Percentiles rank a stretch among this genome's conserved stretches.
phyloP scores from a whole-genome alignment of 1,139 yeast species.

The Kluyveromyces sp. region DNA sequence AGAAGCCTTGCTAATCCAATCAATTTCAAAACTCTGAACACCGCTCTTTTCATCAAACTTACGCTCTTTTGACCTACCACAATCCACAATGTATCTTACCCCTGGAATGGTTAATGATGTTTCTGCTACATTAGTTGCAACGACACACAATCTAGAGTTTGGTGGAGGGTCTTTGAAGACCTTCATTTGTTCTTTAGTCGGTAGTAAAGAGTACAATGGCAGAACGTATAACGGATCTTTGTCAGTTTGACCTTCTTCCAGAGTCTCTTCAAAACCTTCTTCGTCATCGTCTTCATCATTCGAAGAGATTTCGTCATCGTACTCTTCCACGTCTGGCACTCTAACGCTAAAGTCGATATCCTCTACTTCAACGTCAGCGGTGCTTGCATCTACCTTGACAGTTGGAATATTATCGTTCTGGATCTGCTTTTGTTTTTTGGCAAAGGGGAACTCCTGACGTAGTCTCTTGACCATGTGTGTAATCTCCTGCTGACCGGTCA shows the following conservation, averaged over 20 bases:
- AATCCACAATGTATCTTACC: conserved; percentile 87
- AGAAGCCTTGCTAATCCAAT: conserved; percentile 93
- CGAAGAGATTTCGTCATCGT: conserved; percentile 22
- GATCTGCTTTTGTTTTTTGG: conserved; percentile 28
- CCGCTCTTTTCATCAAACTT: conserved; percentile 77
- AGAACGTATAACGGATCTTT: conserved; percentile 81
- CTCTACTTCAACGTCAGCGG: conserved; percentile 74
- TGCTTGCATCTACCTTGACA: conserved; percentile 51
- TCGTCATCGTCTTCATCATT: conserved; percentile 44
- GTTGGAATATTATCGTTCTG: conserved; percentile 32
- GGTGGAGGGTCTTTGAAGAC: conserved; percentile 82
- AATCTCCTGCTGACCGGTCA: conserved; percentile 94
- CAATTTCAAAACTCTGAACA: conserved; percentile 85
- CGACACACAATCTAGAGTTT: conserved; percentile 81
- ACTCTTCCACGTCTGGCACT: conserved; percentile 32
- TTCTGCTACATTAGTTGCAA: conserved; percentile 97
- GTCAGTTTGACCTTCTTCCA: conserved; percentile 69
- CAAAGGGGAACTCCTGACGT: conserved; percentile 61
- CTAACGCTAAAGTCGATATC: conserved; percentile 75
- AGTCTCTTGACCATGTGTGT: conserved; percentile 64
- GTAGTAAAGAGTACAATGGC: conserved; percentile 85
- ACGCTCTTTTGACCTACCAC: conserved; percentile 90
- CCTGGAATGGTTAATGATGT: conserved; percentile 97
- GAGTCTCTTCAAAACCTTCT: conserved; percentile 84
- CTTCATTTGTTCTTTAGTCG: conserved; percentile 91